Base-by-base conservation (phyloP, 768 basidiomycete species). In the Agaricus bisporus region DNA sequence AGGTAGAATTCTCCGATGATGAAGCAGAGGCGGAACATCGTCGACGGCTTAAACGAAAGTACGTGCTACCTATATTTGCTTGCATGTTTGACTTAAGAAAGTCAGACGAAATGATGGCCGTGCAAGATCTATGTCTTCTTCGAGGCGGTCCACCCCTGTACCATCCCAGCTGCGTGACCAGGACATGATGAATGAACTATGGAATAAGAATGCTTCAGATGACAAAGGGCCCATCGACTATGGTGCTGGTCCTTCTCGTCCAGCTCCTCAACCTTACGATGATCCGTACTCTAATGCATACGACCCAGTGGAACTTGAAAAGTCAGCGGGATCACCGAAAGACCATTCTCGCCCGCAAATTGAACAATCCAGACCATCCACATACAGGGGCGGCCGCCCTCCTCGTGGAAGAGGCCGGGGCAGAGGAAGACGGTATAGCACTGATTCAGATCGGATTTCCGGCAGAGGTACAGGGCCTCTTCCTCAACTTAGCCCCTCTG, bases 1-100 rank as follows among this genome's bases (percentile, higher is more conserved):
- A 98, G 63, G 63, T 91, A 28, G 95, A 98, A 64, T 98, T 95
- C 68, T 93, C 90, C 3, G 95, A 98, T 59, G 95, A 98, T 60
- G 95, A 98, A 66, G 78, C 85, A 51, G 95, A 98, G 66, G 81
- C 82, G 15, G 83, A 82, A 26, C 78, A 85, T 63, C 89, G 79
- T 69, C 73, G 79, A 48, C 72, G 72, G 46, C 61, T 78, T 43
- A 88, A 86, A 62, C 74, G 75, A 59, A 83, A 75, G 86, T 86
- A 57, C 47, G 78, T 64, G 17, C 59, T 32, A 45, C 7, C 50
- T 53, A 45, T 15, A 6, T 8, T 7, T 56, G 17, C 39, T 49
- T 7, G 29, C 35, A 48, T 1, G 25, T 49, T 49, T 51, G 26
- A 25, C 41, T 44, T 54, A 7, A 55, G 28, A 43, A n/a, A 55